phyloP scores from a whole-genome alignment of 139 green algal genomes.

The Tetraselmis striata region DNA sequence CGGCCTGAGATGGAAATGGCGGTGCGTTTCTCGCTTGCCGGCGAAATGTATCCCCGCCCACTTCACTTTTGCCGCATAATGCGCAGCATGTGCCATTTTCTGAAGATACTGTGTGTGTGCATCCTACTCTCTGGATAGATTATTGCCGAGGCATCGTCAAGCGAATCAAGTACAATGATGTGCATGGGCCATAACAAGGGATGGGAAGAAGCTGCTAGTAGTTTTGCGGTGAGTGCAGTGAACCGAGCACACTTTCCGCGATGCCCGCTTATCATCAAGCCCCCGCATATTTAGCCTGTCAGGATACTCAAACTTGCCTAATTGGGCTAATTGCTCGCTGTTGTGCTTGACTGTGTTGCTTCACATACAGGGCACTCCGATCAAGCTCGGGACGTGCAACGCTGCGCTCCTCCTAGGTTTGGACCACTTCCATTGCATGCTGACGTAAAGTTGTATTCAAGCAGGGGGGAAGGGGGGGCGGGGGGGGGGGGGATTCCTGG shows the following conservation, averaged over 20 bases:
- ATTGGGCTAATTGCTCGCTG: background rate
- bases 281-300: background rate
- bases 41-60: background rate
- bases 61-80: background rate
- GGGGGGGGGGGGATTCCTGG: background rate
- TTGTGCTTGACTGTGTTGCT: background rate
- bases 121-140: too few relatives aligned
- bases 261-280: background rate
- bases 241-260: too few relatives aligned
- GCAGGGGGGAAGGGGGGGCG: too few relatives aligned
- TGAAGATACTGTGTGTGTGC: background rate
- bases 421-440: background rate
- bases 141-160: background rate
- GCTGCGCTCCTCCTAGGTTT: background rate
- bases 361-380: background rate
- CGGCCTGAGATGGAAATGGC: conserved; percentile 11
- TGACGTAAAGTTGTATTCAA: background rate
- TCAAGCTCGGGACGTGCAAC: background rate
- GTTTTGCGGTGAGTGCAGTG: conserved; percentile 8
- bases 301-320: too few relatives aligned
- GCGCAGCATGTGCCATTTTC: background rate
- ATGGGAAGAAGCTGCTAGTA: conserved; percentile 31
- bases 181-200: conserved; percentile 38
- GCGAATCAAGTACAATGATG: conserved; percentile 10
- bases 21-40: background rate